Base-by-base conservation (phyloP, 805 yeast species). In the Yamadazyma olivae region DNA sequence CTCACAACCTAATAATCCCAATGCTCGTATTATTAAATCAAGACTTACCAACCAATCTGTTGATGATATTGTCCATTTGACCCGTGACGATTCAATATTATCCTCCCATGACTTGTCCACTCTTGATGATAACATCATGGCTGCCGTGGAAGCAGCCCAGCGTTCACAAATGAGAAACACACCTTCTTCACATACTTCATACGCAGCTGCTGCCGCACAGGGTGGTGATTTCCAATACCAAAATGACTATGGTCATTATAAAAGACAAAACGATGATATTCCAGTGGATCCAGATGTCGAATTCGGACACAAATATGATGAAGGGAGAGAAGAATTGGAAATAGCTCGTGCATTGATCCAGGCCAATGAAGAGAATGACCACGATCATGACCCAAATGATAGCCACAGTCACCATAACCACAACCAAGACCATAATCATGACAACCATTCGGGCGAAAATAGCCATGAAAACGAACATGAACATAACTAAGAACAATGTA, bases 261-360 rank as follows among this genome's bases (percentile, higher is more conserved):
- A 35, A 16, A 33, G 41, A 18, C 44, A 39, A 20, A 37, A 48
- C 6, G 64, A 59, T 10, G 67, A 38, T 30, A 36, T 73, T 4
- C 77, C 79, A 0, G 81, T 76, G 5, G 83, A 79, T 50, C 81
- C 83, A 1, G 79, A 74, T 37, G 81, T 77, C 4, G 57, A 69
- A 27, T 75, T 70, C 44, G 57, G 58, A 12, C 59, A 61, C 30
- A 44, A 41, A 14, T 44, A 40, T 27, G 65, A 47, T 56, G 67
- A 48, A 56, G 58, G 49, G 7, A 61, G 67, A 5, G 77, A 72
- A 32, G 83, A 77, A 45, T 75, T 79, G 25, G 83, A 77, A 31
- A 80, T 79, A 46, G 85, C 86, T 1, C 61, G 82, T 28, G 86
- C 83, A 0, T 59, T 79, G 46, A 77, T 79, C 32, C 82, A 77